A percentile compares a stretch with the other conserved stretches of the same genome.
Evolutionary conservation across 2,329 filamentous ascomycete genomes (phyloP).

Genomic region (Furcasterigmium furcatum): DNA sequence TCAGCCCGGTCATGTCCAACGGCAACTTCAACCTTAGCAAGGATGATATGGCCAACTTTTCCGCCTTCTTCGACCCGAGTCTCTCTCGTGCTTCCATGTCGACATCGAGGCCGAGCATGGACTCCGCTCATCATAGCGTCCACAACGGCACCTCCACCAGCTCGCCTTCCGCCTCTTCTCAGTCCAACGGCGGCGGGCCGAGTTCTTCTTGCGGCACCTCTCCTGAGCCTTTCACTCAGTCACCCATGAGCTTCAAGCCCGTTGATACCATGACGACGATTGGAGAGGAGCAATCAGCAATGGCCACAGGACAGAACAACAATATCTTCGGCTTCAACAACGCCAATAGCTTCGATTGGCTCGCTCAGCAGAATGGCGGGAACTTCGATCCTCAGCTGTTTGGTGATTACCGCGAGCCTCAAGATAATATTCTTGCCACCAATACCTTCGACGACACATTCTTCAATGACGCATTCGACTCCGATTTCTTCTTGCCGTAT

Average conservation of each 20-base stretch:
- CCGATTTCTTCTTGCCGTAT: slow-evolving; percentile 79
- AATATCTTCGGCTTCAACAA: slow-evolving; percentile 35
- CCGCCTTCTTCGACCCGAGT: slow-evolving; percentile 58
- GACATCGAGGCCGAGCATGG: slow-evolving; percentile 45
- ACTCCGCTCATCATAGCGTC: slow-evolving; percentile 44
- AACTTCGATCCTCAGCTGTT: slow-evolving; percentile 91
- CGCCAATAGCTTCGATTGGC: slow-evolving; percentile 64
- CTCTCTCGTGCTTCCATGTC: slow-evolving; percentile 36
- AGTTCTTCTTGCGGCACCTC: slow-evolving; percentile 73
- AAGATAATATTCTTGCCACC: slow-evolving; percentile 71
- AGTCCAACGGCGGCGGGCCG: slow-evolving; percentile 50
- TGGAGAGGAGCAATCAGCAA: slow-evolving; percentile 56
- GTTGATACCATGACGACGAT: slow-evolving; percentile 62
- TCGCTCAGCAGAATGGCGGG: slow-evolving; percentile 76
- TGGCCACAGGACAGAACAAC: slow-evolving; percentile 27
- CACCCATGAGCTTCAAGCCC: slow-evolving; percentile 63
- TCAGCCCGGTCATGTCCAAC: slow-evolving; percentile 20
- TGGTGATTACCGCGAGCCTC: slow-evolving; percentile 86
- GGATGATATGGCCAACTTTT: slow-evolving; percentile 52
- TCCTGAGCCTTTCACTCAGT: slow-evolving; percentile 72
- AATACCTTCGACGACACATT: slow-evolving; percentile 68
- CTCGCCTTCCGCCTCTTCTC: slow-evolving; percentile 62
- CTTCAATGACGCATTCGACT: slow-evolving; percentile 74
- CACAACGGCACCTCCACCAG: slow-evolving; percentile 53
- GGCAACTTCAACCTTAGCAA: slow-evolving; percentile 27